Evolutionary conservation across 805 yeast species (phyloP), one percentile per base, ranked within the genome.

Genomic region (Myxozyma lipomycoides): DNA sequence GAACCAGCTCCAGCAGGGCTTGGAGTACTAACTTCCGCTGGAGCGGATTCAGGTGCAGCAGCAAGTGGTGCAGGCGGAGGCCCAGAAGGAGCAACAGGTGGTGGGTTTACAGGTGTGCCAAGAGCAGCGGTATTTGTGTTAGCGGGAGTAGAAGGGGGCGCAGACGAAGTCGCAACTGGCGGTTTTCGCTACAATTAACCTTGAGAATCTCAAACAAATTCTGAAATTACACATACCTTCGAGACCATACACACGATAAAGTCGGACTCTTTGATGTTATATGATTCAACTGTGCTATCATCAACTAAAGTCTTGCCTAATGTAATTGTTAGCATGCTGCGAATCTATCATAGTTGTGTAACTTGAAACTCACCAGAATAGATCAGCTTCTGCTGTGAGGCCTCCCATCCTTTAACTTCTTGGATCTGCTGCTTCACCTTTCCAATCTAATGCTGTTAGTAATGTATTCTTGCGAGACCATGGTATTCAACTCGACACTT

Each of bases 201-300:
- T 28, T 28, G 15, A 28, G 15, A 15, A 17, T 35, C 38, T 17
- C 18, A 6, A 10, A 15, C 43, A 25, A 6, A 7, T 17, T 19
- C 9, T 18, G 40, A 21, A 37, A 37, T 37, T 9, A 37, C 4
- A 4, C 53, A 9, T 30, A 54, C 60, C 67, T 79, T 81, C 36
- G 90, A 78, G 45, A 89, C 78, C 98, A 93, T 91, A 68, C 89
- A 91, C 49, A 93, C 90, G 47, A 93, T 81, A 62, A 89, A 91
- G 62, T 88, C 96, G 51, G 82, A 82, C 37, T 76, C 81, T 67
- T 88, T 87, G 61, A 91, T 78, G 58, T 85, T 84, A 67, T 82
- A 83, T 5, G 78, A 75, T 45, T 77, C 84, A 52, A 91, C 74
- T 2, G 84, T 75, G 64, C 87, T 85, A 41, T 79, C 86, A 71